phyloP scores from a whole-genome alignment of 371 early-diverging fungal species.

The Lichtheimia hyalospora region DNA sequence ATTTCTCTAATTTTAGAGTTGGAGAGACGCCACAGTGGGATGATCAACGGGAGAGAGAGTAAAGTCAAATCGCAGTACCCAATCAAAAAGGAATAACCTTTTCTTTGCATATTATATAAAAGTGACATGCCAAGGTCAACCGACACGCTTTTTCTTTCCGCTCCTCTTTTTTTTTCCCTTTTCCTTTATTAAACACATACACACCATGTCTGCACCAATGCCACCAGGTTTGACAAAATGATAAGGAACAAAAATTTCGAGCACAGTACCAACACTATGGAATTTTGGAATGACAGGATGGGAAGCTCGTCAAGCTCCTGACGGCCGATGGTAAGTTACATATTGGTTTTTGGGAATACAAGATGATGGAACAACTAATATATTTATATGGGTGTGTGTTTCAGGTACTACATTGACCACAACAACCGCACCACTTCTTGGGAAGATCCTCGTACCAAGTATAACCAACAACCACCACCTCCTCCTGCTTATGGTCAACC shows the following conservation, averaged over 20 bases:
- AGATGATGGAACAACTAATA: neutral
- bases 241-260: neutral
- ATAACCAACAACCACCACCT: constrained; percentile 16
- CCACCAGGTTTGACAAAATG: constrained; percentile 27
- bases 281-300: constrained; percentile 23
- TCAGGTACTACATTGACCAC: constrained; percentile 61
- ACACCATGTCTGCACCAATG: constrained; percentile 41
- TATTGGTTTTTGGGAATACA: too few relatives aligned
- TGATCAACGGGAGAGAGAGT: too few relatives aligned
- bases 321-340: constrained; percentile 40
- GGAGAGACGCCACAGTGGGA: too few relatives aligned
- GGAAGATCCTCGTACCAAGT: constrained; percentile 53
- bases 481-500: constrained; percentile 14
- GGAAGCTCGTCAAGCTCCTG: constrained; percentile 47
- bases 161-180: constrained; percentile 3
- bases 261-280: neutral
- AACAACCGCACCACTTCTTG: constrained; percentile 56
- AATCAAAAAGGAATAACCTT: too few relatives aligned
- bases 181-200: constrained; percentile 3
- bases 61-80: too few relatives aligned
- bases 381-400: too few relatives aligned
- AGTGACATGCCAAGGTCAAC: too few relatives aligned
- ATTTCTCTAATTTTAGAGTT: too few relatives aligned
- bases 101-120: too few relatives aligned
- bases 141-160: too few relatives aligned